Percentiles rank a stretch among this genome's conserved stretches.
phyloP scores from a whole-genome alignment of 495 filamentous ascomycete species.

The Hypoxylon crocopeplum region DNA sequence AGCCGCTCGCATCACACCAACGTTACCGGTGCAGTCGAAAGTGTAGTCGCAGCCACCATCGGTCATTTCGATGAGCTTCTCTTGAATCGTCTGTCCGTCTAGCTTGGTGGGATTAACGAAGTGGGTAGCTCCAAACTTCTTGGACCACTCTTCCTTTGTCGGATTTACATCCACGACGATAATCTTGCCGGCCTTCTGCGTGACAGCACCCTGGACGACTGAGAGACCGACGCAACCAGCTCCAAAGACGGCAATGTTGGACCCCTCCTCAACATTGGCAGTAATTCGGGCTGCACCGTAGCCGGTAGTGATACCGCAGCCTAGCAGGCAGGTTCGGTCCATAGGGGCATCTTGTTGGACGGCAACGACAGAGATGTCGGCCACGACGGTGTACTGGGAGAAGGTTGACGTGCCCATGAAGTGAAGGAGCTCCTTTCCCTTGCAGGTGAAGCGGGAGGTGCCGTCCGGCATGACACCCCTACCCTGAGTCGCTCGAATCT shows the following conservation, averaged over 20 bases:
- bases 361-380: slow-evolving; percentile 96
- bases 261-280: slow-evolving; percentile 86
- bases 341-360: slow-evolving; percentile 91
- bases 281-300: slow-evolving; percentile 96
- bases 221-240: slow-evolving; percentile 94
- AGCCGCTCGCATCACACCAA: slow-evolving; percentile 92
- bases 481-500: slow-evolving; percentile 97
- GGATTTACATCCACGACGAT: slow-evolving; percentile 97
- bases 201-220: slow-evolving; percentile 94
- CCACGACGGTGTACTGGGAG: slow-evolving; percentile 97
- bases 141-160: slow-evolving; percentile 86
- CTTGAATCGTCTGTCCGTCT: slow-evolving; percentile 78
- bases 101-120: slow-evolving; percentile 94
- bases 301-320: slow-evolving; percentile 97
- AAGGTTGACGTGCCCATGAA: slow-evolving; percentile 99
- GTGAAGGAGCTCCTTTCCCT: slow-evolving; percentile 92
- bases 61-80: slow-evolving; percentile 96
- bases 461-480: slow-evolving; percentile 97
- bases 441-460: slow-evolving; percentile 92
- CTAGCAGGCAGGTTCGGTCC: slow-evolving; percentile 93
- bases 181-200: slow-evolving; percentile 84
- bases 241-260: slow-evolving; percentile 92
- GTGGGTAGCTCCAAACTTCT: slow-evolving; percentile 94
- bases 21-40: slow-evolving; percentile 98
- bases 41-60: slow-evolving; percentile 99